Evolutionary conservation across 106 monocot species (phyloP).

Genomic region (Apostasia ramifera): DNA sequence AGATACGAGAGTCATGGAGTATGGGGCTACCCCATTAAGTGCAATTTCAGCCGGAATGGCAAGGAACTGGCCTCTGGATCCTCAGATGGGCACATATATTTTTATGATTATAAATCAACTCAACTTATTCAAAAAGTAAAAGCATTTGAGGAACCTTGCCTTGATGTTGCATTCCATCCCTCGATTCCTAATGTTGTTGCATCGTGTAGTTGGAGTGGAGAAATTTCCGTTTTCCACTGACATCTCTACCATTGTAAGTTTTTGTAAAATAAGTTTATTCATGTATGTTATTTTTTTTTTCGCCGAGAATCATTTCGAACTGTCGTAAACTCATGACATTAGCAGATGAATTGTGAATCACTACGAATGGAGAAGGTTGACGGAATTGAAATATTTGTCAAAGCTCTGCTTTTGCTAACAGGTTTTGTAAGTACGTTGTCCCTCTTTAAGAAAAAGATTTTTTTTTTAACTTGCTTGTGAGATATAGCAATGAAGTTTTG

Average conservation of each 20-base stretch:
- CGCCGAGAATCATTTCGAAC: too few species aligned
- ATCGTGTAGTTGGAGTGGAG: constrained; percentile 76
- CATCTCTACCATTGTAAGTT: constrained; percentile 1
- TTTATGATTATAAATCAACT: constrained; percentile 56
- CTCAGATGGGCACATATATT: constrained; percentile 76
- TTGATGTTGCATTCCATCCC: constrained; percentile 83
- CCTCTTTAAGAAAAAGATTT: too few species aligned
- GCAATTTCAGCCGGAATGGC: constrained; percentile 71
- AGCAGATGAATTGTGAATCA: too few species aligned
- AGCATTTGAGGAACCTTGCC: constrained; percentile 63
- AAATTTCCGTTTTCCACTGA: constrained; percentile 46
- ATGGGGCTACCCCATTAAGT: constrained; percentile 79
- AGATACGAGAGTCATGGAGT: constrained; percentile 75
- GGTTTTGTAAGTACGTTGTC: too few species aligned
- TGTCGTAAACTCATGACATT: too few species aligned
- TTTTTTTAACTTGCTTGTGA: too few species aligned
- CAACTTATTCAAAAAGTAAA: constrained; percentile 48
- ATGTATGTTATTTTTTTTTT: too few species aligned
- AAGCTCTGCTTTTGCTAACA: too few species aligned
- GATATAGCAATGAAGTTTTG: too few species aligned
- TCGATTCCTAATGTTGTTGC: constrained; percentile 49
- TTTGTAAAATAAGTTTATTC: too few species aligned
- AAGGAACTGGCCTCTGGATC: constrained; percentile 67
- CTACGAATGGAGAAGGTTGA: too few species aligned
- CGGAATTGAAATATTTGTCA: too few species aligned